A percentile compares a stretch with the other conserved stretches of the same genome.
Conservation (phyloP, 139 green algal species). For the Chlorella sorokiniana region DNA sequence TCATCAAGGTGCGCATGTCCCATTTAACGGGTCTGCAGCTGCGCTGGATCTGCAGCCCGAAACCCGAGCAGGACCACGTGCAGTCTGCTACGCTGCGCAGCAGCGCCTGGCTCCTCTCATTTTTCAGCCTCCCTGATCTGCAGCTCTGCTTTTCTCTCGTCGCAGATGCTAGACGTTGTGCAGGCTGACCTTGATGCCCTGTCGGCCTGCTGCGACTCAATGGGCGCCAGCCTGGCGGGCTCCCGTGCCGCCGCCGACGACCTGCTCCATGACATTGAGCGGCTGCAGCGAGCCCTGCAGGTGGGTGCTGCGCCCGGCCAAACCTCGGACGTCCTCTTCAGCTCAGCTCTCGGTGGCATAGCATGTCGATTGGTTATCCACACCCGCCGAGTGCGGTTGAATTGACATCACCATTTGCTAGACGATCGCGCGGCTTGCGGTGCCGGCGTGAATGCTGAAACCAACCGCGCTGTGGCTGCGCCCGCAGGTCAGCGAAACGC, state of each 20-base stretch:
- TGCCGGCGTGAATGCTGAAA: too few relatives aligned
- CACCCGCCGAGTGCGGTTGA: too few relatives aligned
- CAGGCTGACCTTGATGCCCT: conserved; percentile 77
- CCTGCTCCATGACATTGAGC: conserved; percentile 57
- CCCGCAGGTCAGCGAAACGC: conserved; percentile 49
- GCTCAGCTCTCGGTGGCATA: not conserved
- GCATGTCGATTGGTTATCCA: too few relatives aligned
- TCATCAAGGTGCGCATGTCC: conserved; percentile 56
- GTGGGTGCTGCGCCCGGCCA: too few relatives aligned
- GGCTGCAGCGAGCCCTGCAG: conserved; percentile 61
- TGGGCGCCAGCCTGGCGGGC: conserved; percentile 11
- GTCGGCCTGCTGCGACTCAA: conserved; percentile 30
- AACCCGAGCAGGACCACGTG: too few relatives aligned
- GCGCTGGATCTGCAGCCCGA: not conserved
- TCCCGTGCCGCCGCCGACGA: not conserved
- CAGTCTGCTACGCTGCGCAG: not conserved
- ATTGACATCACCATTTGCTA: too few relatives aligned
- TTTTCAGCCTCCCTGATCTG: not conserved
- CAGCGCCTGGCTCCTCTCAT: not conserved
- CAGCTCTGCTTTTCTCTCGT: not conserved
- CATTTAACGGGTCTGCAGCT: not conserved
- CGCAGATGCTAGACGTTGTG: conserved; percentile 81
- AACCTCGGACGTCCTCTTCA: too few relatives aligned
- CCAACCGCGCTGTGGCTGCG: too few relatives aligned
- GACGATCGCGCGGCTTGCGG: too few relatives aligned